Conservation (phyloP, 2,329 filamentous ascomycete genomes). For the Thelonectria blattea region DNA sequence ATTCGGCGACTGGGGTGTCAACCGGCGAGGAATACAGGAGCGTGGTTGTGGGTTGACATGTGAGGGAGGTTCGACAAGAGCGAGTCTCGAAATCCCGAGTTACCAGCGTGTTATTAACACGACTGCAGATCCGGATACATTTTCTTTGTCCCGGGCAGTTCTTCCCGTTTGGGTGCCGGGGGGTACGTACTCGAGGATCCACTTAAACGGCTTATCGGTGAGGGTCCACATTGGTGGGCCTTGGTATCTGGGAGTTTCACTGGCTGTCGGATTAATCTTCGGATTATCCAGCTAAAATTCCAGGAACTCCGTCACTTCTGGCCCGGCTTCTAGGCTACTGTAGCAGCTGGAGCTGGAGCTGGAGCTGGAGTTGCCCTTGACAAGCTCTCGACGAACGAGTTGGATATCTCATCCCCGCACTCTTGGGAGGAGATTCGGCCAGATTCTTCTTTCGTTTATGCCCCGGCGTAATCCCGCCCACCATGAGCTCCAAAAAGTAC, state of each 20-base stretch:
- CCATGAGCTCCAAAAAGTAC: constrained; percentile 66
- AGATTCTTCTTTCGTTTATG: not conserved
- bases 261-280: constrained; percentile 30
- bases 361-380: constrained; percentile 18
- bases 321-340: constrained; percentile 5
- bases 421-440: not conserved
- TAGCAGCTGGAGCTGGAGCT: constrained; percentile 3
- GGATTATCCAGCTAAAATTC: constrained; percentile 32
- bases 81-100: constrained; percentile 11
- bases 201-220: constrained; percentile 26
- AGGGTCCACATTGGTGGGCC: constrained; percentile 18
- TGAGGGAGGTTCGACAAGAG: constrained; percentile 5
- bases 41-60: constrained; percentile 16
- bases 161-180: not conserved
- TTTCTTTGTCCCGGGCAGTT: constrained; percentile 13
- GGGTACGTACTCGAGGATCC: not conserved
- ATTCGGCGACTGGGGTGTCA: constrained; percentile 13
- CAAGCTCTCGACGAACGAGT: constrained; percentile 4
- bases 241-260: constrained; percentile 33
- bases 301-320: constrained; percentile 1
- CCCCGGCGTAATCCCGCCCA: not conserved
- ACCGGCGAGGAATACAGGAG: constrained; percentile 3
- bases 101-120: constrained; percentile 47
- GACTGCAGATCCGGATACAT: not conserved
- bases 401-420: not conserved